Evolutionary conservation across 108 stramenopile genomes (phyloP).

Genomic region (Nitzschia sp.): DNA sequence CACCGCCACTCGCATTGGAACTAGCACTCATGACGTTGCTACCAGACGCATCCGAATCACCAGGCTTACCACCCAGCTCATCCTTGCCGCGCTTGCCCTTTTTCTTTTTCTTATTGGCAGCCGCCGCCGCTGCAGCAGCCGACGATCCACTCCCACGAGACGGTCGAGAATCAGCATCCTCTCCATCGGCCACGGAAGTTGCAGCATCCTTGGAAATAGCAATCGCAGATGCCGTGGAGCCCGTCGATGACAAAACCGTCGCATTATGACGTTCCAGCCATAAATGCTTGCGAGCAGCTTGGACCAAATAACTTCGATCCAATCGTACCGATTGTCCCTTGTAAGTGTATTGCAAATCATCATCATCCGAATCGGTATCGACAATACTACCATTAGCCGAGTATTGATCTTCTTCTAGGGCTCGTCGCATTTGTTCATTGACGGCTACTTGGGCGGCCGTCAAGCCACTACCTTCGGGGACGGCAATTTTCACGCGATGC

Average conservation of each 20-base stretch:
- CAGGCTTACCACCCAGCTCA: constrained; percentile 12
- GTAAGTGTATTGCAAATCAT: constrained; percentile 50
- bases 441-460: constrained; percentile 74
- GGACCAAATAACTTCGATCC: constrained; percentile 49
- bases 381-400: constrained; percentile 77
- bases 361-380: constrained; percentile 59
- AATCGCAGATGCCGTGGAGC: not conserved
- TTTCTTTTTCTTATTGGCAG: constrained; percentile 87
- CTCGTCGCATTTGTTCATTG: constrained; percentile 84
- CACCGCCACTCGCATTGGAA: constrained; percentile 13
- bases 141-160: constrained; percentile 79
- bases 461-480: constrained; percentile 3
- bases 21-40: not conserved
- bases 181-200: constrained; percentile 11
- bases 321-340: constrained; percentile 51
- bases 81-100: constrained; percentile 32
- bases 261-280: constrained; percentile 34
- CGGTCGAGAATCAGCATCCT: constrained; percentile 38
- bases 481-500: constrained; percentile 14
- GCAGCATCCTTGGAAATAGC: constrained; percentile 5
- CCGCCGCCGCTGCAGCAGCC: too few relatives aligned
- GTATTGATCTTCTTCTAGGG: constrained; percentile 86
- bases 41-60: not conserved
- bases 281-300: constrained; percentile 43
- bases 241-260: not conserved